Conservation (phyloP, 768 basidiomycete genomes). For the Mycena olivaceomarginata region DNA sequence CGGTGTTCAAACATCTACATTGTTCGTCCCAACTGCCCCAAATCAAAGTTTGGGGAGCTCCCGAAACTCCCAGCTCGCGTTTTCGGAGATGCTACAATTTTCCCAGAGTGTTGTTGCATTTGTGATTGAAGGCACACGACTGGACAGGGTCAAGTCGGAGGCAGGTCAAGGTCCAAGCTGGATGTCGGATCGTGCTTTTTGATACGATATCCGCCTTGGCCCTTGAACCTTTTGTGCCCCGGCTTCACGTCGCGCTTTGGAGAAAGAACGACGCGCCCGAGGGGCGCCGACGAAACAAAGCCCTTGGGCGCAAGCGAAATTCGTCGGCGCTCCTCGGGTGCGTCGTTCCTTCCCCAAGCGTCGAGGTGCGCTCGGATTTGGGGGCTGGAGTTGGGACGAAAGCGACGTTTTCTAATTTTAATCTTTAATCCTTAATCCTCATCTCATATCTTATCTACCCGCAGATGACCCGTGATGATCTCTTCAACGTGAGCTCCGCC, state of each 20-base stretch:
- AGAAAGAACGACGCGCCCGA: too few species aligned
- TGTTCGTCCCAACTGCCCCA: neutral
- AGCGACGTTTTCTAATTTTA: neutral
- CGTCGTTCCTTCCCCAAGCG: too few species aligned
- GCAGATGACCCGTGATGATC: conserved; percentile 97
- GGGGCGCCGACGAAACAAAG: too few species aligned
- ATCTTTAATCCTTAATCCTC: neutral
- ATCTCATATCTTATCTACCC: conserved; percentile 20
- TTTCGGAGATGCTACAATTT: too few species aligned
- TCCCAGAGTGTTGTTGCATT: neutral
- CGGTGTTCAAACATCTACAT: neutral
- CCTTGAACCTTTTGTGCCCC: neutral
- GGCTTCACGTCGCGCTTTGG: neutral
- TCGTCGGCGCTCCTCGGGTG: too few species aligned
- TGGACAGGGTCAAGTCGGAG: neutral
- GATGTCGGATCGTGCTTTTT: neutral
- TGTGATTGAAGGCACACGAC: neutral
- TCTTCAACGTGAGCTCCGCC: conserved; percentile 86
- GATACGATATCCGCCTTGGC: neutral
- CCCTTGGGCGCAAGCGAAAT: too few species aligned
- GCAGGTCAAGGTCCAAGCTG: neutral
- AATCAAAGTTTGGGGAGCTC: neutral
- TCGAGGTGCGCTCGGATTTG: neutral
- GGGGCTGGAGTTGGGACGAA: neutral
- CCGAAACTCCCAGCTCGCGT: too few species aligned